A percentile compares a stretch with the other conserved stretches of the same genome.
Conservation (phyloP, 2,329 filamentous ascomycete genomes). For the Fusarium sp. region DNA sequence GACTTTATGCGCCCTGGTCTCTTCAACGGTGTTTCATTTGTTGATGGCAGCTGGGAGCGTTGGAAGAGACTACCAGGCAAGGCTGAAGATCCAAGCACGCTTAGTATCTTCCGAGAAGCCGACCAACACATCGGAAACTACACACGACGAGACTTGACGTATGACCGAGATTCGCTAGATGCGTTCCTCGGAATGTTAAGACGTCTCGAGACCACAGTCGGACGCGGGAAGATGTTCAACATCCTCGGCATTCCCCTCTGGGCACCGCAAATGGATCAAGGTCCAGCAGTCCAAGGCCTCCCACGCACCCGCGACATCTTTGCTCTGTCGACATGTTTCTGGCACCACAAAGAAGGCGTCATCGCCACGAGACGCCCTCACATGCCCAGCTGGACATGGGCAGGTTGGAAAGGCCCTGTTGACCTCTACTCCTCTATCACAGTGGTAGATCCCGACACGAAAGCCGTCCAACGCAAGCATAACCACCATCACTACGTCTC, state of each 20-base stretch:
- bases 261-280: conserved; percentile 37
- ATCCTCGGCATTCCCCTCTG: conserved; percentile 49
- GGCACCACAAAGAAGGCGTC: conserved; percentile 48
- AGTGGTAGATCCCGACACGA: conserved; percentile 46
- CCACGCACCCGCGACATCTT: conserved; percentile 49
- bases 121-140: conserved; percentile 50
- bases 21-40: conserved; percentile 49
- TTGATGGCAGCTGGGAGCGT: conserved; percentile 50
- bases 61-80: conserved; percentile 48
- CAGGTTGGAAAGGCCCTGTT: conserved; percentile 50
- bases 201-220: conserved; percentile 46
- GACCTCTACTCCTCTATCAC: conserved; percentile 49
- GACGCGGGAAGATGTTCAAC: conserved; percentile 45
- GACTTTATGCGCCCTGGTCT: conserved; percentile 51
- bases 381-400: conserved; percentile 52
- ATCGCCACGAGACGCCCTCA: conserved; percentile 44
- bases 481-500: conserved; percentile 51
- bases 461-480: conserved; percentile 44
- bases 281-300: conserved; percentile 18
- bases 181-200: conserved; percentile 48
- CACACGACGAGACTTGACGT: conserved; percentile 43
- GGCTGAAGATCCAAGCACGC: conserved; percentile 46
- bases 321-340: conserved; percentile 50
- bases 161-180: conserved; percentile 48
- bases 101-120: conserved; percentile 50